Evolutionary conservation across 1,139 yeast genomes (phyloP).

Genomic region (Hyphopichia pseudoburtonii): DNA sequence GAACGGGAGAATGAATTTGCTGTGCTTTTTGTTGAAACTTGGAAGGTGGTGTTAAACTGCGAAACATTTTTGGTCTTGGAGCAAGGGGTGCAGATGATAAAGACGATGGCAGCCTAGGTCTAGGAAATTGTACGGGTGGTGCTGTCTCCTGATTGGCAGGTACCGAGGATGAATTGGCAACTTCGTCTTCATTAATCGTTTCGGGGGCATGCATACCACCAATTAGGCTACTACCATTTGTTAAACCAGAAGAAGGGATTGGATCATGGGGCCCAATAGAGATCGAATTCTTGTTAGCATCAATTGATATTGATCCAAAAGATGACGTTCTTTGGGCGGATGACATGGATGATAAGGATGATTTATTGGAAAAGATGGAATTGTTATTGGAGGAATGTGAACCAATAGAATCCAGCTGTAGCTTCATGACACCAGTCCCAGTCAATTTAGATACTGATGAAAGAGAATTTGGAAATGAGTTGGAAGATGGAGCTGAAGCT

Average conservation of each 20-base stretch:
- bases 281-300: constrained; percentile 17
- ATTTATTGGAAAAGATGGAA: constrained; percentile 36
- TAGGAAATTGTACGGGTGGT: neutral
- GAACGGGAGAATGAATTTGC: constrained; percentile 14
- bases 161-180: neutral
- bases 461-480: constrained; percentile 3
- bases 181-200: constrained; percentile 1
- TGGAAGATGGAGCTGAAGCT: neutral
- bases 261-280: constrained; percentile 29
- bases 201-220: neutral
- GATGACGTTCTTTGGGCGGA: constrained; percentile 29
- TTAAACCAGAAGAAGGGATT: constrained; percentile 2
- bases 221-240: neutral
- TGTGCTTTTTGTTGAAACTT: constrained; percentile 8
- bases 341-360: constrained; percentile 32
- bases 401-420: constrained; percentile 24
- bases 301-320: constrained; percentile 18
- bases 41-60: constrained; percentile 16
- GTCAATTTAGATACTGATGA: constrained; percentile 1
- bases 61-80: constrained; percentile 1
- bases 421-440: neutral
- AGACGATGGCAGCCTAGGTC: constrained; percentile 8
- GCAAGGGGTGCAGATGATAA: constrained; percentile 6
- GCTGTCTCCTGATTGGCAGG: neutral
- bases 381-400: constrained; percentile 28